Base-by-base conservation (phyloP, 192 early-diverging fungal genomes). In the Entophlyctis luteolus region DNA sequence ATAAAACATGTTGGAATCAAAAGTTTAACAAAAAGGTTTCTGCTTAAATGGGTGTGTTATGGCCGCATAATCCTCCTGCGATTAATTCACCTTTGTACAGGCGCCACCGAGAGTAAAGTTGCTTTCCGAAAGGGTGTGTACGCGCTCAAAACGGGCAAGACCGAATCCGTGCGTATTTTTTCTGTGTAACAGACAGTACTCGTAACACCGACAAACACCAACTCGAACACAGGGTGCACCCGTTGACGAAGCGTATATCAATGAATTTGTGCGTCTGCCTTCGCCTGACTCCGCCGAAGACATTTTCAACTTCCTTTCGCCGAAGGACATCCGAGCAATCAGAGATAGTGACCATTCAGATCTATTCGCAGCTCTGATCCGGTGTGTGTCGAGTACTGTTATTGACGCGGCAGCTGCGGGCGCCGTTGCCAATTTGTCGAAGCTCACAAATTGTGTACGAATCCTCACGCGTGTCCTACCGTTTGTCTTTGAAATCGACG, bases 41-140 rank as follows among this genome's bases (percentile, higher is more conserved):
- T n/a, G n/a, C n/a, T n/a, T n/a, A n/a, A n/a, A n/a, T n/a, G n/a
- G n/a, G n/a, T n/a, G n/a, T n/a, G n/a, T n/a, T n/a, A n/a, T n/a
- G n/a, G n/a, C n/a, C n/a, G n/a, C n/a, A n/a, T n/a, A n/a, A n/a
- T n/a, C n/a, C n/a, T n/a, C n/a, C n/a, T n/a, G n/a, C n/a, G n/a
- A n/a, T n/a, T n/a, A n/a, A n/a, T n/a, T n/a, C n/a, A n/a, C n/a
- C n/a, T n/a, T n/a, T n/a, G n/a, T n/a, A 95, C 94, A 92, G 93
- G 93, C 18, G 90, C 88, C 31, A 85, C 91, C 18, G 92, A 95
- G 72, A 88, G 86, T 68, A 95, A 95, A 74, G 74, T 94, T 45
- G 87, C 88, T 25, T 95, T 95, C 72, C 82, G 92, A 52, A 91
- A 93, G 77, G 84, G 86, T 56, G 93, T 94, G 31, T 93, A 93